phyloP scores from a whole-genome alignment of 805 yeast species.

The Saturnispora mendoncae region DNA sequence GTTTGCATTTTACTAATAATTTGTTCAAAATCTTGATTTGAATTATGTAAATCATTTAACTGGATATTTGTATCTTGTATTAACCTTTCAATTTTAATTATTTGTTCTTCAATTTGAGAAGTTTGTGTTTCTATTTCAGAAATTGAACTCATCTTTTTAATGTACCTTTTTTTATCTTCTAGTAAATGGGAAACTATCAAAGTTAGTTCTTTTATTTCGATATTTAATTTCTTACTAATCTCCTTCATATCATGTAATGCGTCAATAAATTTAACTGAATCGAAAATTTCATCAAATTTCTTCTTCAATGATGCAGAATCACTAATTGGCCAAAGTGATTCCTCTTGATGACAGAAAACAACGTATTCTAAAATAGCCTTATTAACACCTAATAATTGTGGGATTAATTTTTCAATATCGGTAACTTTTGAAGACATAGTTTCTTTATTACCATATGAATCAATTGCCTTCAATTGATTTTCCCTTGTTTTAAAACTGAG shows the following conservation, averaged over 20 bases:
- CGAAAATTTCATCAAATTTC: constrained; percentile 92
- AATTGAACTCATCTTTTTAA: constrained; percentile 42
- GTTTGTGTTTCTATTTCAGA: constrained; percentile 36
- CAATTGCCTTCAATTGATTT: constrained; percentile 68
- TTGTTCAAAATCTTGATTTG: constrained; percentile 76
- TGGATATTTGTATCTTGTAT: constrained; percentile 47
- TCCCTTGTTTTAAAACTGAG: constrained; percentile 81
- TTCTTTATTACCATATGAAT: constrained; percentile 51
- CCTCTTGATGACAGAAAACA: constrained; percentile 96
- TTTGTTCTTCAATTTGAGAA: constrained; percentile 38
- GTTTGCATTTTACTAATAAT: constrained; percentile 56
- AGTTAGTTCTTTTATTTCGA: constrained; percentile 66
- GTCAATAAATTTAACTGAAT: constrained; percentile 87
- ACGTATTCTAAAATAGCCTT: constrained; percentile 84
- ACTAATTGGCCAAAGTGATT: constrained; percentile 89
- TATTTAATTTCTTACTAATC: constrained; percentile 67
- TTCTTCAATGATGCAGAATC: constrained; percentile 87
- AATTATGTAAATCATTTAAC: constrained; percentile 55
- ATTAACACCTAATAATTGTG: constrained; percentile 79
- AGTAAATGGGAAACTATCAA: constrained; percentile 72
- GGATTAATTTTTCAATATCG: constrained; percentile 76
- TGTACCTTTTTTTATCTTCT: constrained; percentile 66
- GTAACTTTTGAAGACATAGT: constrained; percentile 74
- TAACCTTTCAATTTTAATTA: constrained; percentile 38
- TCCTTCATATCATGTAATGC: constrained; percentile 73